Conservation (phyloP, 345 rosid species). For the Capsella bursapastoris region DNA sequence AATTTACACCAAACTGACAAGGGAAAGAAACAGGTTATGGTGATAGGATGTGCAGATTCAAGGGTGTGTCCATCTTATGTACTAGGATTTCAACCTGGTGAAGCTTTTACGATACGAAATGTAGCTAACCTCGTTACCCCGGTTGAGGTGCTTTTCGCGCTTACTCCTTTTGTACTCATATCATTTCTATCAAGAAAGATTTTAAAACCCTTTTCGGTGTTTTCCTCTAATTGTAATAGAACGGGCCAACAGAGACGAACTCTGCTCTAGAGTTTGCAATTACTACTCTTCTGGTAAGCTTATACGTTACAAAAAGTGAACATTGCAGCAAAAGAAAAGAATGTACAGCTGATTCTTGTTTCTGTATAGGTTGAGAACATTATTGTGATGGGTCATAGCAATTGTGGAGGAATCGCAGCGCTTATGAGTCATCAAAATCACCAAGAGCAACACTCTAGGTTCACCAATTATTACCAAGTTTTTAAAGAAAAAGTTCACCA, state of each 20-base stretch:
- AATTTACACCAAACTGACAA: conserved; percentile 42
- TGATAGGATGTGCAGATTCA: conserved; percentile 95
- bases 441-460: conserved; percentile 63
- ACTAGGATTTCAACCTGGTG: conserved; percentile 93
- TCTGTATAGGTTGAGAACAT: conserved; percentile 77
- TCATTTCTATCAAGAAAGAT: background rate
- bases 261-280: conserved; percentile 94
- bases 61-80: conserved; percentile 90
- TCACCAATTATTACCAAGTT: too few species aligned
- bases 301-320: conserved; percentile 1
- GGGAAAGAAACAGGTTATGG: conserved; percentile 69
- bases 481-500: background rate
- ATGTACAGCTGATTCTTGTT: conserved; percentile 3
- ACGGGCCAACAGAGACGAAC: conserved; percentile 92
- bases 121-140: conserved; percentile 94
- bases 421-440: conserved; percentile 80
- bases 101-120: conserved; percentile 84
- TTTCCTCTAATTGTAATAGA: conserved; percentile 47
- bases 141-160: conserved; percentile 55
- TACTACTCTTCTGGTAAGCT: conserved; percentile 69
- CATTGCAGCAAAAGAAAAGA: background rate
- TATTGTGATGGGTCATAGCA: conserved; percentile 82
- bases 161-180: background rate
- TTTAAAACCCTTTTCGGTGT: background rate
- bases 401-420: conserved; percentile 88